These are phyloP conservation scores for Moesziomyces antarcticus DNA, from an alignment of 1,284 basidiomycete genomes.

Conservation along the genomic window DNA sequence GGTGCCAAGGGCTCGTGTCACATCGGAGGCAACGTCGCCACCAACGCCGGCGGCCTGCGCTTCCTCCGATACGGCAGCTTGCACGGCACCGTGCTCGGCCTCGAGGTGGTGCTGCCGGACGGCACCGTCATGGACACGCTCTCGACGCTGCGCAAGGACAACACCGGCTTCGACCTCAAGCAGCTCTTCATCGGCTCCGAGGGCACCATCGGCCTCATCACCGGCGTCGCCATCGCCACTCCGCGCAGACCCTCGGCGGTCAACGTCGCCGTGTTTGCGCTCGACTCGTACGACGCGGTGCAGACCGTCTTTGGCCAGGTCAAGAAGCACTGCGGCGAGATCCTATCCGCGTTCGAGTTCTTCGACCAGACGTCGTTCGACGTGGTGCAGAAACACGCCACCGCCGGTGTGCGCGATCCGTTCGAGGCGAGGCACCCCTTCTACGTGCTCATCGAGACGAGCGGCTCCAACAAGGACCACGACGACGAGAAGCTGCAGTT, in stretches of 20 bases:
- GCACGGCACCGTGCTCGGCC: conserved; percentile 93
- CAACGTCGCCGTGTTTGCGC: conserved; percentile 73
- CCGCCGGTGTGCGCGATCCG: conserved; percentile 70
- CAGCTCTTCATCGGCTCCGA: conserved; percentile 98
- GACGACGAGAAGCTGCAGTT: conserved; percentile 94
- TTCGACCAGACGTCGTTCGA: conserved; percentile 90
- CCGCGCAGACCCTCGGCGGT: conserved; percentile 78
- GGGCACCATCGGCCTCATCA: conserved; percentile 94
- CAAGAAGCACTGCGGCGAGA: conserved; percentile 84
- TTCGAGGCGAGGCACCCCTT: conserved; percentile 63
- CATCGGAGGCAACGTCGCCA: conserved; percentile 96
- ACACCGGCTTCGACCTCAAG: conserved; percentile 99
- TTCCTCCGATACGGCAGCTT: conserved; percentile 93
- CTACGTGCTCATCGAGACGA: conserved; percentile 93
- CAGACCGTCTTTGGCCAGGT: conserved; percentile 72
- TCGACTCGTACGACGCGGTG: conserved; percentile 72
- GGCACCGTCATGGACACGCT: conserved; percentile 76
- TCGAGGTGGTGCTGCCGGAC: conserved; percentile 95
- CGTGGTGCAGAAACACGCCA: conserved; percentile 75
- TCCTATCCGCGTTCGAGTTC: conserved; percentile 97
- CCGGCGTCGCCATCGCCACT: conserved; percentile 94
- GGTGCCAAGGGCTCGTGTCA: conserved; percentile 99
- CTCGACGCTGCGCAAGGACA: conserved; percentile 85
- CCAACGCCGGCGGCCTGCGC: conserved; percentile 95
- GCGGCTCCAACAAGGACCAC: conserved; percentile 90